Percentiles rank a stretch among this genome's conserved stretches.
These are phyloP conservation scores for Diaporthe citriasiana DNA, from an alignment of 2,329 filamentous ascomycete genomes.

Conservation along the genomic window DNA sequence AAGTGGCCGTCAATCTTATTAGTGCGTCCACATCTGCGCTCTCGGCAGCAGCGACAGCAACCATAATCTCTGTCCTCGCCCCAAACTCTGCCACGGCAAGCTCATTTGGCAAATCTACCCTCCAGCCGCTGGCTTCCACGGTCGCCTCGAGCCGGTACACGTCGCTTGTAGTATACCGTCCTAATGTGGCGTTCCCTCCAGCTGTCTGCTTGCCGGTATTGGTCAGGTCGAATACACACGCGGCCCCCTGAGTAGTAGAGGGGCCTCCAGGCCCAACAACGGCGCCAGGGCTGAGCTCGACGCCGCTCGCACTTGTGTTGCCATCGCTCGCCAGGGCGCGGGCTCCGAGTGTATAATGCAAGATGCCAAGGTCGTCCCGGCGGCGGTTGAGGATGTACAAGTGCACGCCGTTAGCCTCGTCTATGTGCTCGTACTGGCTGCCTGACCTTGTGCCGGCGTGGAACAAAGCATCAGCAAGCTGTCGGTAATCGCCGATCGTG, in stretches of 20 bases:
- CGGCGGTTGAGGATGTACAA: conserved; percentile 63
- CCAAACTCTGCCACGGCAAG: conserved; percentile 59
- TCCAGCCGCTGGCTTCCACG: conserved; percentile 59
- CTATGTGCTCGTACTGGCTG: conserved; percentile 63
- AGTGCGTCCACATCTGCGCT: conserved; percentile 53
- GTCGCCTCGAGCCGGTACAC: not conserved
- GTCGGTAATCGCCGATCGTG: conserved; percentile 67
- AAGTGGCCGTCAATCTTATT: conserved; percentile 60
- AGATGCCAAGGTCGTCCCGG: conserved; percentile 57
- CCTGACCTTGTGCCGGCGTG: conserved; percentile 67
- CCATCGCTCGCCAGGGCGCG: conserved; percentile 56
- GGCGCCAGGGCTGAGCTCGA: conserved; percentile 41
- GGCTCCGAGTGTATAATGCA: conserved; percentile 64
- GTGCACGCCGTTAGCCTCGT: conserved; percentile 62
- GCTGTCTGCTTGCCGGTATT: conserved; percentile 58
- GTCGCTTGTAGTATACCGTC: conserved; percentile 41
- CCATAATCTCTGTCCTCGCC: conserved; percentile 53
- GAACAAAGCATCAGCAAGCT: conserved; percentile 67
- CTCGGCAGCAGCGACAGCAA: conserved; percentile 56
- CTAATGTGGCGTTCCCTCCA: conserved; percentile 53
- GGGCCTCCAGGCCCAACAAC: conserved; percentile 4
- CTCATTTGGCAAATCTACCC: conserved; percentile 57
- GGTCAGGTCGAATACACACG: conserved; percentile 62
- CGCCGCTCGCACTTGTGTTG: conserved; percentile 47
- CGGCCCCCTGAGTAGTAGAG: conserved; percentile 53